A percentile compares a stretch with the other conserved stretches of the same genome.
Evolutionary conservation across 2,329 filamentous ascomycete genomes (phyloP).

Genomic region (Fusarium camptoceras): DNA sequence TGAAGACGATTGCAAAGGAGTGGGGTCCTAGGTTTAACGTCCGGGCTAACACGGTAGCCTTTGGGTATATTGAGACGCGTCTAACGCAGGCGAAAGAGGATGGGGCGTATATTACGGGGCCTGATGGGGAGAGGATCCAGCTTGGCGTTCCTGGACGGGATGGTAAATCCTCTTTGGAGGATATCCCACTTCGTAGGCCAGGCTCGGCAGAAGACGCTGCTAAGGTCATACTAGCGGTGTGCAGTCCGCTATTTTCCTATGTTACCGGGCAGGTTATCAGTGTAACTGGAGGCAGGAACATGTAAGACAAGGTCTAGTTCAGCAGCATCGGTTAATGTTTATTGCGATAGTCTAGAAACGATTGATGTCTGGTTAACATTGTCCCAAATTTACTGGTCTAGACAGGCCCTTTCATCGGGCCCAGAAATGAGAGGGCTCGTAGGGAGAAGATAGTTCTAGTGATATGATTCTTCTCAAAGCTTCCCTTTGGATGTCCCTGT

Average conservation of each 20-base stretch:
- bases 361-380: no score
- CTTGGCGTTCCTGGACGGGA: background rate
- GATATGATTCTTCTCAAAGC: background rate
- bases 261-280: background rate
- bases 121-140: background rate
- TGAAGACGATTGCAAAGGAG: slow-evolving; percentile 74
- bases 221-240: background rate
- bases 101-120: background rate
- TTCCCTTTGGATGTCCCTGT: background rate
- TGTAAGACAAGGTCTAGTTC: background rate
- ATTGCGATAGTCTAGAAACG: rapidly evolving
- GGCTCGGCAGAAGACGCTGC: background rate
- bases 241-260: background rate
- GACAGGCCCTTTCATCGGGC: no score
- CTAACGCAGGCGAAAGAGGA: background rate
- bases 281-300: background rate
- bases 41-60: background rate
- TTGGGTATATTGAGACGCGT: slow-evolving; percentile 1
- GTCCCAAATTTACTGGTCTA: no score
- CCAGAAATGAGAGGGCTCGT: no score
- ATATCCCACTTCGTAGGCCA: background rate
- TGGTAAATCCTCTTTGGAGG: background rate
- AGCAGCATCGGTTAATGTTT: background rate
- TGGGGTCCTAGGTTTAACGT: slow-evolving; percentile 63
- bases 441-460: no score